Conservation (phyloP, 257 asterid species). For the Solanum appendiculatum region DNA sequence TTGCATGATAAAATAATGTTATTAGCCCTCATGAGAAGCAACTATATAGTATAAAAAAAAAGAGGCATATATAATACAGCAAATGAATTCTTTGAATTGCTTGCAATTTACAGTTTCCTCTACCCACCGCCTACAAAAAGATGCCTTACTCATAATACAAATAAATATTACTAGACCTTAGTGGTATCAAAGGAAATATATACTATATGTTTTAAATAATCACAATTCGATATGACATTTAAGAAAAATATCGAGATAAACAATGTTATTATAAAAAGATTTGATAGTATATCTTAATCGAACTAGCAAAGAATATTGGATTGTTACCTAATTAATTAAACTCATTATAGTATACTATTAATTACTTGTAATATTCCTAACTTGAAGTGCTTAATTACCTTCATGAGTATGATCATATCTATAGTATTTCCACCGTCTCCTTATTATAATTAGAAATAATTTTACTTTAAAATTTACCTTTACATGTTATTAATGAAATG, state of each 20-base stretch:
- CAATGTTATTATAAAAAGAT: not conserved
- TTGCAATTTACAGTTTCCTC: not conserved
- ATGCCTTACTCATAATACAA: not conserved
- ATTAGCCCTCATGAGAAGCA: not conserved
- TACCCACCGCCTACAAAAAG: not conserved
- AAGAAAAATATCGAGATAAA: not conserved
- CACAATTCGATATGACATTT: not conserved
- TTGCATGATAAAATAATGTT: too few relatives aligned
- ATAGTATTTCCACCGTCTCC: not conserved
- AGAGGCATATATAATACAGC: not conserved
- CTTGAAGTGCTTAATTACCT: not conserved
- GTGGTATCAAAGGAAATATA: not conserved
- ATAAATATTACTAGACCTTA: not conserved
- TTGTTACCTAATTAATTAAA: not conserved
- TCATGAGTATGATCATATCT: not conserved
- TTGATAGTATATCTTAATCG: not conserved
- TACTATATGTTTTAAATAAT: not conserved
- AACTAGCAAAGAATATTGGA: not conserved
- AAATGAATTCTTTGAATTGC: not conserved
- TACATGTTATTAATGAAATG: rapidly evolving
- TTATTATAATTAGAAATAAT: too few relatives aligned
- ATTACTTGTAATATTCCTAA: not conserved
- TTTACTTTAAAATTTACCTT: too few relatives aligned
- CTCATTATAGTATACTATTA: not conserved
- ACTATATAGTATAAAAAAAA: not conserved